Percentiles rank a stretch among this genome's conserved stretches.
Evolutionary conservation across 345 rosid genomes (phyloP).

Genomic region (Eucalyptus leucophloia): DNA sequence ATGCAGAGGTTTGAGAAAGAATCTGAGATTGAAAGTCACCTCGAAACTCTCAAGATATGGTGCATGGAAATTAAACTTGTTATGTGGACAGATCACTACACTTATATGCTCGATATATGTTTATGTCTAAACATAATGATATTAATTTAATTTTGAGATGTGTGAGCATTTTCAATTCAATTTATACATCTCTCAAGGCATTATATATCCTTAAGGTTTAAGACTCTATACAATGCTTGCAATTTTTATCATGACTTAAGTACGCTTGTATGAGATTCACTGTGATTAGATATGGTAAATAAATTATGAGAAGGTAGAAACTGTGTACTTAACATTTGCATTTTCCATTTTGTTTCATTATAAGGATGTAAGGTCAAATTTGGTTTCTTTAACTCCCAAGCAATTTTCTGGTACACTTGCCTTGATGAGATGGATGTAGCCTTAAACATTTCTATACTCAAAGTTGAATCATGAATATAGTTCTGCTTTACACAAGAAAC

Average conservation of each 20-base stretch:
- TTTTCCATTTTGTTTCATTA: background rate
- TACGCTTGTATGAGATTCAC: background rate
- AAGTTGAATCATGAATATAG: background rate
- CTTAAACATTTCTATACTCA: background rate
- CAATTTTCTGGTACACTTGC: background rate
- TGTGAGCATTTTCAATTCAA: background rate
- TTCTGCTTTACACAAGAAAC: background rate
- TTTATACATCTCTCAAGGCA: background rate
- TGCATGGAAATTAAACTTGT: background rate
- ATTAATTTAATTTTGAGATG: background rate
- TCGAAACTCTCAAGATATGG: background rate
- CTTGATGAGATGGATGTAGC: background rate
- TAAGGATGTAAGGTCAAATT: background rate
- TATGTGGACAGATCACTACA: background rate
- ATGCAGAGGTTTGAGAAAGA: background rate
- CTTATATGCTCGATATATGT: background rate
- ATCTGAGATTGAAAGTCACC: background rate
- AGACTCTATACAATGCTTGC: background rate
- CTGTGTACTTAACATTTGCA: background rate
- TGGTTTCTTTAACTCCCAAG: background rate
- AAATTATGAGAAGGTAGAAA: background rate
- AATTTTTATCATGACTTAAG: background rate
- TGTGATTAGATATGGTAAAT: background rate
- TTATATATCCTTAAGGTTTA: background rate
- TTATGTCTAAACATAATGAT: background rate